Percentiles rank a stretch among this genome's conserved stretches.
Evolutionary conservation across 1,284 basidiomycete genomes (phyloP).

Genomic region (Microbotryum silenes-acaulis): DNA sequence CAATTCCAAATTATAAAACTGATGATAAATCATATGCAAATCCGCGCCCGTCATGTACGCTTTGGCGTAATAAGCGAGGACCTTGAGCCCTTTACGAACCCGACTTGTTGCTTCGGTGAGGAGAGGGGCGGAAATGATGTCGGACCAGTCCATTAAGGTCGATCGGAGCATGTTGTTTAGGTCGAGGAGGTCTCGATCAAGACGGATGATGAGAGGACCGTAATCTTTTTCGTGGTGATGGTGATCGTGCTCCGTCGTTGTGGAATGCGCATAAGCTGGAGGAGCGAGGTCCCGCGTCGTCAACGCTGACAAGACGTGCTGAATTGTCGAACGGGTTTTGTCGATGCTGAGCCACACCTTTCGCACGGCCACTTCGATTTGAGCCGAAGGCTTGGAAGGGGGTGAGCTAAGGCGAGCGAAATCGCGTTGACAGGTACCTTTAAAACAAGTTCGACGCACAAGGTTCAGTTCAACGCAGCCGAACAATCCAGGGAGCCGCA

Average conservation of each 20-base stretch:
- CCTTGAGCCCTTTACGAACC: slow-evolving; percentile 11
- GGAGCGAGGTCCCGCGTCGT: neutral
- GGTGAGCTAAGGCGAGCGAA: neutral
- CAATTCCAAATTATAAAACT: slow-evolving; percentile 15
- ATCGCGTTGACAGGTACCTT: neutral
- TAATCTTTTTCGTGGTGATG: slow-evolving; percentile 9
- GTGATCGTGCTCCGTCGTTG: neutral
- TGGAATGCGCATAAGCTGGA: neutral
- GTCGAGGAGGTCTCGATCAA: slow-evolving; percentile 12
- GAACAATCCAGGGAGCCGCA: too few species aligned
- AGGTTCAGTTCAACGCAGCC: neutral
- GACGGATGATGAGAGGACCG: slow-evolving; percentile 1
- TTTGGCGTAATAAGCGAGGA: slow-evolving; percentile 6
- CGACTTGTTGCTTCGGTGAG: neutral
- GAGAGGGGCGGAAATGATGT: neutral
- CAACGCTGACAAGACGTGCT: slow-evolving; percentile 1
- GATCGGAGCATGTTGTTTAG: neutral
- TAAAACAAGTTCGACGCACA: neutral
- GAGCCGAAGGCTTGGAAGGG: neutral
- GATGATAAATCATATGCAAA: slow-evolving; percentile 12
- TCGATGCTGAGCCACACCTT: slow-evolving; percentile 7
- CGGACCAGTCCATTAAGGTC: neutral
- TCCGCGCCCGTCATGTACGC: neutral
- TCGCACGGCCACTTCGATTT: neutral
- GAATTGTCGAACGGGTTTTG: slow-evolving; percentile 5